phyloP scores from a whole-genome alignment of 768 basidiomycete species.

The Suillus tomentosus region DNA sequence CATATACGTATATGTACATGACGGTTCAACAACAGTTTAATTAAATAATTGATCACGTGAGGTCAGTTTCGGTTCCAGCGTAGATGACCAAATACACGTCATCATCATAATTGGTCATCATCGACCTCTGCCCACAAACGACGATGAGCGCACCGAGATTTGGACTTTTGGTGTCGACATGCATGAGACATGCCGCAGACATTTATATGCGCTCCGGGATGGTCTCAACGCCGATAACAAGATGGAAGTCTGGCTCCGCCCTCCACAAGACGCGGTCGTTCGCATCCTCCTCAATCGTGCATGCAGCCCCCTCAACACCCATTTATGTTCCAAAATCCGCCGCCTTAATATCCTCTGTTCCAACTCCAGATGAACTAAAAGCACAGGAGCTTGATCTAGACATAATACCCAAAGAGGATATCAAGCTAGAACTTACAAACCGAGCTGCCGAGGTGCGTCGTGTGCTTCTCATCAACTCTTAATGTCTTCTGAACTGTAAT shows the following conservation, averaged over 20 bases:
- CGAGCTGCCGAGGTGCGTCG: conserved; percentile 70
- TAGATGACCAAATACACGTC: no score
- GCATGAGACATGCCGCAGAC: neutral
- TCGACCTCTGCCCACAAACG: neutral
- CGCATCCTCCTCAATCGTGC: neutral
- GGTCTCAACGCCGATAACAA: neutral
- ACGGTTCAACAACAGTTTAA: no score
- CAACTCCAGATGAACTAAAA: conserved; percentile 55
- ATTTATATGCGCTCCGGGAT: neutral
- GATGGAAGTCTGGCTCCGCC: neutral
- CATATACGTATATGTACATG: no score
- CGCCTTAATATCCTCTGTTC: conserved; percentile 26
- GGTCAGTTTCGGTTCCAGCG: no score
- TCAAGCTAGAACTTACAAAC: conserved; percentile 63
- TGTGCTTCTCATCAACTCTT: neutral
- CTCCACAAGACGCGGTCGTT: neutral
- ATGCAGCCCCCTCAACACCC: neutral
- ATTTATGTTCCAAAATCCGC: neutral
- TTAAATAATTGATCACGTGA: neutral
- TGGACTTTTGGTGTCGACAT: neutral
- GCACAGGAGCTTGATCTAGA: conserved; percentile 67
- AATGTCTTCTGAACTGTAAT: conserved; percentile 12
- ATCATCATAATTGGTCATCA: conserved; percentile 2
- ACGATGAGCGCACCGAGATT: conserved; percentile 8
- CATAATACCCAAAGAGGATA: conserved; percentile 51